Evolutionary conservation across 345 rosid genomes (phyloP).

Genomic region (Noccaea caerulescens): DNA sequence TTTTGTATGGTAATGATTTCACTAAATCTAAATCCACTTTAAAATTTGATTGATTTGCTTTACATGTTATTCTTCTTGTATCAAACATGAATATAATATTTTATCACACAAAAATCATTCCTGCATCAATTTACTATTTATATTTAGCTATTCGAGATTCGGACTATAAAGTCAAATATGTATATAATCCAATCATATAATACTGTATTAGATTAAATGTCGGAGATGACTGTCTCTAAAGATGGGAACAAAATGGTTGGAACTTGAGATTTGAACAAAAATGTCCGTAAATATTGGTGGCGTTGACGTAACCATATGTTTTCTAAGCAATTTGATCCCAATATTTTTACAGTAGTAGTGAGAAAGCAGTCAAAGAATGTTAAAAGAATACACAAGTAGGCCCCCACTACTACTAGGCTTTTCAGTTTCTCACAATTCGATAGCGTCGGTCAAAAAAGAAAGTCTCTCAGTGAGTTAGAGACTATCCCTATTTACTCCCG

Average conservation of each 20-base stretch:
- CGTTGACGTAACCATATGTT: slow-evolving; percentile 32
- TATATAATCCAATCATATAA: neutral
- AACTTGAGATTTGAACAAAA: slow-evolving; percentile 31
- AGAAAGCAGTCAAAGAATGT: slow-evolving; percentile 10
- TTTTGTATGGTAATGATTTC: slow-evolving; percentile 14
- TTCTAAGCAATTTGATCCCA: neutral
- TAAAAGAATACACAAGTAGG: neutral
- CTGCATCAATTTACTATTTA: neutral
- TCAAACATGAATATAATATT: neutral
- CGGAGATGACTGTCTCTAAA: slow-evolving; percentile 35
- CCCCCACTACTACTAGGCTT: neutral
- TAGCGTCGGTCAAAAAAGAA: neutral
- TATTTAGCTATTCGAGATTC: neutral
- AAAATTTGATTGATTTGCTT: slow-evolving; percentile 30
- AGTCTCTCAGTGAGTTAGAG: neutral
- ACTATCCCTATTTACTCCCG: neutral
- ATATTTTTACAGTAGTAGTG: neutral
- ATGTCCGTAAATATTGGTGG: slow-evolving; percentile 10
- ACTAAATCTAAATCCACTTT: neutral
- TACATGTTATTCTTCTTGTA: slow-evolving; percentile 12
- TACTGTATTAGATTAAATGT: slow-evolving; percentile 2
- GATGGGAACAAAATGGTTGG: slow-evolving; percentile 26
- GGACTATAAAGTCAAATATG: slow-evolving; percentile 30
- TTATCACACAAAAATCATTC: neutral
- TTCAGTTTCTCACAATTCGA: neutral